Conservation (phyloP, 2,329 filamentous ascomycete genomes). For the Calonectria hongkongensis region DNA sequence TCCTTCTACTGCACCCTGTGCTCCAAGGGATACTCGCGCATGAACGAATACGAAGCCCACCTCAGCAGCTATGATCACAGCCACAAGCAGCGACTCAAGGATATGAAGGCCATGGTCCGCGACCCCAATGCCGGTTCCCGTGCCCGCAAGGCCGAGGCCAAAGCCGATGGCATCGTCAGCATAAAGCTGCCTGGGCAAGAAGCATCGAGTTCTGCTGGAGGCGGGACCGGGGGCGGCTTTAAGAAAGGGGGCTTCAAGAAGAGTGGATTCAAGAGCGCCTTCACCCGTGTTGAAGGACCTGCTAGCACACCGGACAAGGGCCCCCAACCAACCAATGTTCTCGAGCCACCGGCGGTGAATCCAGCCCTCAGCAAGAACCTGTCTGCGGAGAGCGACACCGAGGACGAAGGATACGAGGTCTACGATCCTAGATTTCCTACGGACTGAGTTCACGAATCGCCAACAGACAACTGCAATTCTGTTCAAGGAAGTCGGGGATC, state of each 20-base stretch:
- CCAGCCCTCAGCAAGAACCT: conserved; percentile 49
- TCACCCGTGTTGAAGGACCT: conserved; percentile 71
- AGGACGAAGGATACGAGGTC: conserved; percentile 82
- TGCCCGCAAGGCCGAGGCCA: conserved; percentile 81
- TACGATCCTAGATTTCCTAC: conserved; percentile 78
- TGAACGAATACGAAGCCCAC: conserved; percentile 97
- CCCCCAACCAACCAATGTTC: conserved; percentile 56
- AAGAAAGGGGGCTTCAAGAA: conserved; percentile 87
- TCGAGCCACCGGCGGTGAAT: conserved; percentile 47
- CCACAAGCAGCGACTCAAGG: conserved; percentile 91
- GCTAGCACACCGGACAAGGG: conserved; percentile 61
- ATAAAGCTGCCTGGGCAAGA: conserved; percentile 74
- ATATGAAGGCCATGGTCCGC: conserved; percentile 89
- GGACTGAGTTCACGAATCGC: conserved; percentile 65
- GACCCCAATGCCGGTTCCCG: conserved; percentile 80
- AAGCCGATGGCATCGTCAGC: conserved; percentile 80
- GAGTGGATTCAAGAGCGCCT: conserved; percentile 87
- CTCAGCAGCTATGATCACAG: conserved; percentile 96
- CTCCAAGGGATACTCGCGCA: conserved; percentile 94
- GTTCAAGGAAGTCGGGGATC: conserved; percentile 13
- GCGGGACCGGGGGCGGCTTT: conserved; percentile 66
- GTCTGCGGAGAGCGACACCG: conserved; percentile 76
- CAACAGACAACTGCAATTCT: not conserved
- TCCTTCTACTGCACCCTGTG: conserved; percentile 92
- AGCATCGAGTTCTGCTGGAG: conserved; percentile 53